These are phyloP conservation scores for Juncus inflexus DNA, from an alignment of 176 grass and related monocot genomes.

Conservation along the genomic window DNA sequence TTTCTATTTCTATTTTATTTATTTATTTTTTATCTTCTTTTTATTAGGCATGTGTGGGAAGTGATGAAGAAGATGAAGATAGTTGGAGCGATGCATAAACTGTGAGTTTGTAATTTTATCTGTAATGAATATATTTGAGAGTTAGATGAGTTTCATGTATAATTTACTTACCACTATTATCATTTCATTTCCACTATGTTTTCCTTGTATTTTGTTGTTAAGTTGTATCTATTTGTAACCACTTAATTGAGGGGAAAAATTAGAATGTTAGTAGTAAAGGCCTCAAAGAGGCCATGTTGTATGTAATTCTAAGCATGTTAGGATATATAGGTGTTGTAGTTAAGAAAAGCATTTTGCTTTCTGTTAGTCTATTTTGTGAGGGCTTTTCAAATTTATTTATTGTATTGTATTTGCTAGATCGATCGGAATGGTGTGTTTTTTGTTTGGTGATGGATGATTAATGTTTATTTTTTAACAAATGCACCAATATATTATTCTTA, in stretches of 20 bases:
- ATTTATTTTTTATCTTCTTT: slow-evolving; percentile 11
- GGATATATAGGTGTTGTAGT: background rate
- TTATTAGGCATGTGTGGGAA: slow-evolving; percentile 68
- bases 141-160: slow-evolving; percentile 19
- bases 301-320: slow-evolving; percentile 28
- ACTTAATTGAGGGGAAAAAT: background rate
- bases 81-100: slow-evolving; percentile 75
- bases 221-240: slow-evolving; percentile 25
- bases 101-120: background rate
- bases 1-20: no score
- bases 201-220: slow-evolving; percentile 16
- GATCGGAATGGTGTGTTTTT: no score
- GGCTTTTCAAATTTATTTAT: no score
- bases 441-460: no score
- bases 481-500: no score
- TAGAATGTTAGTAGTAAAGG: slow-evolving; percentile 14
- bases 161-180: no score
- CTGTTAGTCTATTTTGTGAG: no score
- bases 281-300: slow-evolving; percentile 27
- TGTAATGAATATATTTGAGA: background rate
- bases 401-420: no score
- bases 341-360: no score
- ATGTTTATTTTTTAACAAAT: no score
- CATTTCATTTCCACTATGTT: background rate
- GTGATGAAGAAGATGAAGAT: slow-evolving; percentile 94